Percentiles rank a stretch among this genome's conserved stretches.
phyloP scores from a whole-genome alignment of 768 basidiomycete genomes.

The Boletellus ananas region DNA sequence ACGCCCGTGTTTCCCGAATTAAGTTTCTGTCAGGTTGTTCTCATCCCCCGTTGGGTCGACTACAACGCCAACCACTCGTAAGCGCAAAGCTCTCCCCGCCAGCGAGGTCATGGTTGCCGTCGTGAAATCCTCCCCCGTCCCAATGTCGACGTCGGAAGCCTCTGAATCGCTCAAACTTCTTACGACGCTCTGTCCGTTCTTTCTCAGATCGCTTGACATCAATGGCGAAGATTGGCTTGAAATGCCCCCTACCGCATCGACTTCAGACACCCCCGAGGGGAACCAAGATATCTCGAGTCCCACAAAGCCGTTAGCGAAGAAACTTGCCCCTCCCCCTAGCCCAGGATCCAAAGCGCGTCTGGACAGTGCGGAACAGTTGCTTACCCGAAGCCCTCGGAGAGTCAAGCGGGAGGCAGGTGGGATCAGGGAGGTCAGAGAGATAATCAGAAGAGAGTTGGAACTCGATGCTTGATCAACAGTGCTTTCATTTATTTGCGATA shows the following conservation, averaged over 20 bases:
- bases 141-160: slow-evolving; percentile 74
- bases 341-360: slow-evolving; percentile 49
- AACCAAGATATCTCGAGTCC: slow-evolving; percentile 31
- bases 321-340: slow-evolving; percentile 29
- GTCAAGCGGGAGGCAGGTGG: slow-evolving; percentile 72
- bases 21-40: slow-evolving; percentile 50
- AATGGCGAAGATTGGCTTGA: slow-evolving; percentile 54
- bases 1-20: background rate
- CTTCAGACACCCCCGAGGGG: slow-evolving; percentile 13
- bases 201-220: slow-evolving; percentile 61
- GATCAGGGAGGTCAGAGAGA: slow-evolving; percentile 74
- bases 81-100: slow-evolving; percentile 65
- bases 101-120: slow-evolving; percentile 66
- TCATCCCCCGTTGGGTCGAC: slow-evolving; percentile 55
- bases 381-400: slow-evolving; percentile 66
- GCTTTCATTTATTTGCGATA: slow-evolving; percentile 29
- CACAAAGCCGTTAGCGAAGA: slow-evolving; percentile 32
- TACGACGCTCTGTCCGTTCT: slow-evolving; percentile 72
- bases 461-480: slow-evolving; percentile 46
- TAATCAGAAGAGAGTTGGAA: slow-evolving; percentile 76
- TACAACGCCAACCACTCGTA: slow-evolving; percentile 55
- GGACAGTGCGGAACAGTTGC: slow-evolving; percentile 57
- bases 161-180: slow-evolving; percentile 69
- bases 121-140: slow-evolving; percentile 77
- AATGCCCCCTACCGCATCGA: slow-evolving; percentile 35